Evolutionary conservation across 345 rosid genomes (phyloP).

Genomic region (Rhizophora mangle): DNA sequence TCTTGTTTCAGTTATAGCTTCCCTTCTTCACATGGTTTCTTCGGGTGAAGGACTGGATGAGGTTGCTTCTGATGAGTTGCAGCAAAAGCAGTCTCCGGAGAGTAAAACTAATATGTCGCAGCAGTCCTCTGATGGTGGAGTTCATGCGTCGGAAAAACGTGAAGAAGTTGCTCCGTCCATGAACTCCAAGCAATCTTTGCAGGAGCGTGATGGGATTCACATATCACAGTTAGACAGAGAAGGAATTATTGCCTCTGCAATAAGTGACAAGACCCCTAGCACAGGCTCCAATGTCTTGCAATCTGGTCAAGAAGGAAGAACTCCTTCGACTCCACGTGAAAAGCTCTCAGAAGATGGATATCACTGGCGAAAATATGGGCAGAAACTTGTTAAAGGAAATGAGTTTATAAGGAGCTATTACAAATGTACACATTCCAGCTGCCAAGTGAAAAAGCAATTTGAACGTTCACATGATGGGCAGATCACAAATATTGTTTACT

Average conservation of each 20-base stretch:
- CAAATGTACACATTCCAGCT: slow-evolving; percentile 71
- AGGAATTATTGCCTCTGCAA: slow-evolving; percentile 35
- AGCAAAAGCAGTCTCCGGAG: slow-evolving; percentile 25
- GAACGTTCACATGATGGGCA: slow-evolving; percentile 70
- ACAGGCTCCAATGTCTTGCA: slow-evolving; percentile 26
- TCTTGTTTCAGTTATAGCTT: slow-evolving; percentile 27
- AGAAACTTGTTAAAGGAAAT: slow-evolving; percentile 87
- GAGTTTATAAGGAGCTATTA: slow-evolving; percentile 91
- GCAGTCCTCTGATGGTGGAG: slow-evolving; percentile 11
- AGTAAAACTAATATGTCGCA: slow-evolving; percentile 9
- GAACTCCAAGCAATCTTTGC: slow-evolving; percentile 26
- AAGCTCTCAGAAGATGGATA: slow-evolving; percentile 79
- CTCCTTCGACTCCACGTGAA: slow-evolving; percentile 53
- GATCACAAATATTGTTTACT: slow-evolving; percentile 55
- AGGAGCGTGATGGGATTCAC: slow-evolving; percentile 25
- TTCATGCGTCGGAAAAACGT: slow-evolving; percentile 25
- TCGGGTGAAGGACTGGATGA: slow-evolving; percentile 36
- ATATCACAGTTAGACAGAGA: slow-evolving; percentile 28
- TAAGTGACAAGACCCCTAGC: slow-evolving; percentile 30
- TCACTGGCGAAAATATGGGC: slow-evolving; percentile 94
- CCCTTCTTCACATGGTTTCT: slow-evolving; percentile 34
- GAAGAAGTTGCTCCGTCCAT: slow-evolving; percentile 23
- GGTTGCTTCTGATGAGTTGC: slow-evolving; percentile 35
- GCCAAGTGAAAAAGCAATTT: slow-evolving; percentile 85
- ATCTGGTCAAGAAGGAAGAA: slow-evolving; percentile 52